Percentiles rank a stretch among this genome's conserved stretches.
Conservation (phyloP, 2,329 filamentous ascomycete species). For the Knufia fluminis region DNA sequence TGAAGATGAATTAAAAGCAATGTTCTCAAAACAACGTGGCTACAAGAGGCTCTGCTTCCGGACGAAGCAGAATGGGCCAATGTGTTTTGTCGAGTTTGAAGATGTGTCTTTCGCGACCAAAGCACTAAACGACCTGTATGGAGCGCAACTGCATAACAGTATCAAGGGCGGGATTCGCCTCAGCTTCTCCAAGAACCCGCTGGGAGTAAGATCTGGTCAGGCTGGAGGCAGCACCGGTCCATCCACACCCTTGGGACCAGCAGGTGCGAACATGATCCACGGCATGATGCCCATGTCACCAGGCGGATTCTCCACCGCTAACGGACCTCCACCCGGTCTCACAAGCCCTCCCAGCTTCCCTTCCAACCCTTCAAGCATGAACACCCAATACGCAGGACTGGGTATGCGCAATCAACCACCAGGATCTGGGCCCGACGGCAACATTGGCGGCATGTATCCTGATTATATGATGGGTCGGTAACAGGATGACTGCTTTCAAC, state of each 20-base stretch:
- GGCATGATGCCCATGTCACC: conserved; percentile 45
- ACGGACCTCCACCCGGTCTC: conserved; percentile 74
- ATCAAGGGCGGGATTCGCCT: conserved; percentile 89
- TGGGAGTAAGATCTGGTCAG: conserved; percentile 79
- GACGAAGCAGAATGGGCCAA: conserved; percentile 88
- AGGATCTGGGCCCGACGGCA: conserved; percentile 26
- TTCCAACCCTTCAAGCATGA: conserved; percentile 18
- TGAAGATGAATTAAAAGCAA: conserved; percentile 86
- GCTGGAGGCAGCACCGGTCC: conserved; percentile 42
- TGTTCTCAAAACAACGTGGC: conserved; percentile 87
- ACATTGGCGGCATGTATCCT: conserved; percentile 29
- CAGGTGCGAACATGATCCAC: conserved; percentile 48
- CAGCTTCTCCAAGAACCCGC: conserved; percentile 94
- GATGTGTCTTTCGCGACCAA: conserved; percentile 88
- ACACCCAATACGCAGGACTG: conserved; percentile 19
- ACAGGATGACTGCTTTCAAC: conserved; percentile 8
- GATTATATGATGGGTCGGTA: conserved; percentile 43
- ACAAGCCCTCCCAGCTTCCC: conserved; percentile 61
- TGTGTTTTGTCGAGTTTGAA: conserved; percentile 99
- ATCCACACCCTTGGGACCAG: conserved; percentile 41
- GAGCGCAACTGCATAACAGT: conserved; percentile 77
- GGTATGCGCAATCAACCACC: conserved; percentile 24
- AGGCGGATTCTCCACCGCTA: conserved; percentile 58
- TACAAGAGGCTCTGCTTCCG: conserved; percentile 94
- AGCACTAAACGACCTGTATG: conserved; percentile 81